phyloP scores from a whole-genome alignment of 1,284 basidiomycete species.

The Coriolopsis trogii region DNA sequence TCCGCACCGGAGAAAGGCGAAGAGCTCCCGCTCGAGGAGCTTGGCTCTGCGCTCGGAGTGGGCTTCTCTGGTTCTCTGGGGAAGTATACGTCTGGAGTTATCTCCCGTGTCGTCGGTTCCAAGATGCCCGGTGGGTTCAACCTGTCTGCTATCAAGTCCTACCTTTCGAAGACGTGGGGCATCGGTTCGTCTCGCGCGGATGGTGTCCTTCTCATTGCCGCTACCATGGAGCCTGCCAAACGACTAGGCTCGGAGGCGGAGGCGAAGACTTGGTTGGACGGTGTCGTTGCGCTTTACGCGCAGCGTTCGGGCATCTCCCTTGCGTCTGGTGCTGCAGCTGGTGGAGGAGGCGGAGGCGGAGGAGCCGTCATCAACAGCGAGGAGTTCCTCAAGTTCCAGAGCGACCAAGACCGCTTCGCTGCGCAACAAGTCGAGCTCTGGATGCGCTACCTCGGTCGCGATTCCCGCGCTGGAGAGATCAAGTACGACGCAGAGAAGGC shows the following conservation, averaged over 20 bases:
- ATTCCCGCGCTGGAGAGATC: constrained; percentile 90
- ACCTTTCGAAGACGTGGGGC: constrained; percentile 93
- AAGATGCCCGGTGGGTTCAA: constrained; percentile 99
- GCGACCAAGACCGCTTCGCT: constrained; percentile 91
- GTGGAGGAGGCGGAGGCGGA: constrained; percentile 64
- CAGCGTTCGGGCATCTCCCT: constrained; percentile 87
- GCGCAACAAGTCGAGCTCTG: constrained; percentile 94
- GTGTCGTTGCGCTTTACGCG: constrained; percentile 84
- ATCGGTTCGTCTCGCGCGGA: constrained; percentile 89
- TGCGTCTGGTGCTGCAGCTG: constrained; percentile 64
- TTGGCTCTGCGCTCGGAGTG: constrained; percentile 82
- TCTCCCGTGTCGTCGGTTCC: constrained; percentile 90
- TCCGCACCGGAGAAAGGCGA: constrained; percentile 98
- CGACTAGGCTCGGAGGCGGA: constrained; percentile 91
- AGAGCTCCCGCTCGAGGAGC: constrained; percentile 94
- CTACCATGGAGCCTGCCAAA: constrained; percentile 93
- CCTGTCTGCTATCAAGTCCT: constrained; percentile 86
- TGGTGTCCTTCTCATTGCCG: constrained; percentile 88
- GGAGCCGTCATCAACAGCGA: constrained; percentile 95
- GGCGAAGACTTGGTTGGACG: constrained; percentile 93
- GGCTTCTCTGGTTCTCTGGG: constrained; percentile 89
- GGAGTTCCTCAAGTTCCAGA: constrained; percentile 96
- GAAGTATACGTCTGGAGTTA: constrained; percentile 92
- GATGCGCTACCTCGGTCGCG: constrained; percentile 94
- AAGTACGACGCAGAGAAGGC: constrained; percentile 87